Percentiles rank a stretch among this genome's conserved stretches.
phyloP scores from a whole-genome alignment of 139 green algal species.

The Helicosporidium sp. region DNA sequence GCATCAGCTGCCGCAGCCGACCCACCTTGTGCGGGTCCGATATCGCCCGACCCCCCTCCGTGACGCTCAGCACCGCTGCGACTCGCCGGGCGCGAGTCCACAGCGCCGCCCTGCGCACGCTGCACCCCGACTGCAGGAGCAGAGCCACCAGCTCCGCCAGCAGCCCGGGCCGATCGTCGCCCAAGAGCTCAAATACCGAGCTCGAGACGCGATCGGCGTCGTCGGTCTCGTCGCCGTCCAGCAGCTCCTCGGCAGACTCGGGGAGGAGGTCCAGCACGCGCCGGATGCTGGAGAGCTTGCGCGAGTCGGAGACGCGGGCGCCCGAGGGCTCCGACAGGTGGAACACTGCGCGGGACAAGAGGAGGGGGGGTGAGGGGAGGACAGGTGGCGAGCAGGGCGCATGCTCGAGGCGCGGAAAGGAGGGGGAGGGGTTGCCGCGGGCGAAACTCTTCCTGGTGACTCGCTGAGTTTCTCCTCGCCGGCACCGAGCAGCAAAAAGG shows the following conservation, averaged over 20 bases:
- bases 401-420: no score
- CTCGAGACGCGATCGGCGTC: constrained; percentile 16
- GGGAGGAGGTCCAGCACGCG: no score
- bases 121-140: constrained; percentile 55
- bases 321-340: constrained; percentile 54
- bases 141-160: constrained; percentile 64
- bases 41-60: constrained; percentile 40
- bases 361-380: no score
- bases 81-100: constrained; percentile 62
- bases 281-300: constrained; percentile 56
- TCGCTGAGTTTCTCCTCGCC: no score
- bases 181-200: constrained; percentile 76
- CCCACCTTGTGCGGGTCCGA: constrained; percentile 35
- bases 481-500: background rate
- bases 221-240: constrained; percentile 21
- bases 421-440: no score
- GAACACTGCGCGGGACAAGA: constrained; percentile 84
- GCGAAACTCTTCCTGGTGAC: no score
- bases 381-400: no score
- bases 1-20: constrained; percentile 40
- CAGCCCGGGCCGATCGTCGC: constrained; percentile 55
- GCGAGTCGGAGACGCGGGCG: constrained; percentile 47
- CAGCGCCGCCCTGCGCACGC: constrained; percentile 61
- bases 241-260: no score
- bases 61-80: constrained; percentile 61